A percentile compares a stretch with the other conserved stretches of the same genome.
Conservation (phyloP, 2,329 filamentous ascomycete species). For the Beauveria medogensis region DNA sequence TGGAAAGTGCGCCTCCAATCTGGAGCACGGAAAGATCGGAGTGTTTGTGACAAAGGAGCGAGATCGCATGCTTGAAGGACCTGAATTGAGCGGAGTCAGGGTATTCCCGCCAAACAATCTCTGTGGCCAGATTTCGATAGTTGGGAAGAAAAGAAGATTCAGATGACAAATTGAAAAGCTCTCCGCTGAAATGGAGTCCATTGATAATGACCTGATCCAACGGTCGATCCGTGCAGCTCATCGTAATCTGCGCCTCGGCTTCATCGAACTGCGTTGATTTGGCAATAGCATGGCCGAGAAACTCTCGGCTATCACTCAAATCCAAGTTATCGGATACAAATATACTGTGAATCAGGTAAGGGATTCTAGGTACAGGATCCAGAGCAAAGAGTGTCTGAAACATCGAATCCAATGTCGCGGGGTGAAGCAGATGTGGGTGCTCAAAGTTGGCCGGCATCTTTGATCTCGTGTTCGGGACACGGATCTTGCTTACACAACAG, state of each 20-base stretch:
- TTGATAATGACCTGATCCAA: constrained; percentile 34
- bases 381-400: constrained; percentile 45
- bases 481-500: constrained; percentile 30
- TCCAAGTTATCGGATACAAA: constrained; percentile 36
- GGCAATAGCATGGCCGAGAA: constrained; percentile 35
- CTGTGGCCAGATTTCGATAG: constrained; percentile 40
- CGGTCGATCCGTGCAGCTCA: constrained; percentile 28
- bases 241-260: constrained; percentile 35
- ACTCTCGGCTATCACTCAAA: constrained; percentile 23
- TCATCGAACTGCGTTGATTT: constrained; percentile 27
- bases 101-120: constrained; percentile 40
- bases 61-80: constrained; percentile 21
- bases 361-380: constrained; percentile 39
- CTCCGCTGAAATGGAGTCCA: constrained; percentile 35
- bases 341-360: constrained; percentile 36
- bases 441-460: constrained; percentile 47
- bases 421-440: constrained; percentile 48
- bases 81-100: constrained; percentile 18
- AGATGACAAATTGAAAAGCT: constrained; percentile 22
- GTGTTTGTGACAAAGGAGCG: constrained; percentile 30
- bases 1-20: constrained; percentile 21
- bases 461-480: constrained; percentile 40
- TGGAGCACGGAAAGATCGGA: constrained; percentile 32
- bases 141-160: constrained; percentile 35
- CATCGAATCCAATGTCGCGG: constrained; percentile 47